Conservation (phyloP, 139 green algal genomes). For the Spirogloea muscicola region DNA sequence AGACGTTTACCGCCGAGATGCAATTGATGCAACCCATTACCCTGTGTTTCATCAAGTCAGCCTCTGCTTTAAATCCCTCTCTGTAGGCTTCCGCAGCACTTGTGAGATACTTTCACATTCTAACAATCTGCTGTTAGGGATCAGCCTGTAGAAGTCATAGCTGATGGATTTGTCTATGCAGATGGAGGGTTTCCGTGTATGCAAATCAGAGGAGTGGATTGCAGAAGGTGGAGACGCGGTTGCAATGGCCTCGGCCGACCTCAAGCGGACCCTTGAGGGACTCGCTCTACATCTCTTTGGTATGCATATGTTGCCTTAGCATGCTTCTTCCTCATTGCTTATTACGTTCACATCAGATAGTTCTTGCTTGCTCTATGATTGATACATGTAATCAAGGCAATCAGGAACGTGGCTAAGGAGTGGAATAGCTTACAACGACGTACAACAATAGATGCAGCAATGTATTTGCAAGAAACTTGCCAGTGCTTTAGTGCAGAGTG, state of each 20-base stretch:
- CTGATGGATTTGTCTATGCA: constrained; percentile 52
- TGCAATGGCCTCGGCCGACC: constrained; percentile 65
- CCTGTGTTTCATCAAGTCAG: constrained; percentile 94
- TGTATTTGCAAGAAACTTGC: no score
- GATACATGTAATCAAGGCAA: no score
- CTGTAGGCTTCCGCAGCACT: no score
- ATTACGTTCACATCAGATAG: no score
- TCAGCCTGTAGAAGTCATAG: background rate
- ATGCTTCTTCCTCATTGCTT: no score
- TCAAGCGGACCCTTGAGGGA: constrained; percentile 89
- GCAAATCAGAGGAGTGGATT: constrained; percentile 59
- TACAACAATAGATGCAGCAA: no score
- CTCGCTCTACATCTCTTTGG: constrained; percentile 85
- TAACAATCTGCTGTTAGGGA: background rate
- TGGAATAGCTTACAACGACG: no score
- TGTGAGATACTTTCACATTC: background rate
- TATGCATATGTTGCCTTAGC: background rate
- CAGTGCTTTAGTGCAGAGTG: no score
- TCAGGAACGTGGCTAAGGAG: no score
- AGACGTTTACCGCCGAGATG: constrained; percentile 93
- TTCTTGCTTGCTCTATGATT: no score
- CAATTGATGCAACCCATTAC: constrained; percentile 98
- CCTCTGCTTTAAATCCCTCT: no score
- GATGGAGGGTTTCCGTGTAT: constrained; percentile 93
- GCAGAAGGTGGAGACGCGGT: constrained; percentile 56